Percentiles rank a stretch among this genome's conserved stretches.
Evolutionary conservation across 2,329 filamentous ascomycete genomes (phyloP).

Genomic region (Cladosporium sp.): DNA sequence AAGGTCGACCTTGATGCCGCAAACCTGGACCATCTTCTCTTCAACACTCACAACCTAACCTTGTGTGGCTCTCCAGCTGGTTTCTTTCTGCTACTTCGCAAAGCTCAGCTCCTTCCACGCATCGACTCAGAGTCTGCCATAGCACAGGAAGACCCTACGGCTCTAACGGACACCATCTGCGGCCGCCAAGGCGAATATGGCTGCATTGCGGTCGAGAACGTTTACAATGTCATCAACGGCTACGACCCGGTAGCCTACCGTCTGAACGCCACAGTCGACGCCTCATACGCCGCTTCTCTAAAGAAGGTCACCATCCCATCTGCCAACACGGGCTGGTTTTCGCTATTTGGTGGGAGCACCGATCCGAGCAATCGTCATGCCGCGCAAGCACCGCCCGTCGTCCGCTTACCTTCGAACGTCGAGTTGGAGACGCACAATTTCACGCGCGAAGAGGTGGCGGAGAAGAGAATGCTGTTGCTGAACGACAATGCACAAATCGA

Average conservation of each 20-base stretch:
- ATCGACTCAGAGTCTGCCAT: conserved; percentile 75
- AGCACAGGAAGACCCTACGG: conserved; percentile 62
- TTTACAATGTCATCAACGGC: conserved; percentile 87
- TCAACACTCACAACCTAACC: conserved; percentile 88
- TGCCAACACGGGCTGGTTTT: conserved; percentile 57
- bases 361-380: conserved; percentile 36
- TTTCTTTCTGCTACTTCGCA: conserved; percentile 89
- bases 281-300: conserved; percentile 72
- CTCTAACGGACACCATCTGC: conserved; percentile 59
- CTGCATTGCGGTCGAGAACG: conserved; percentile 89
- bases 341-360: conserved; percentile 40
- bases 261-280: conserved; percentile 87
- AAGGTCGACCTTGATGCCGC: conserved; percentile 28
- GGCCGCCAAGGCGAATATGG: conserved; percentile 81
- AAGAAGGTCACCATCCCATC: conserved; percentile 79
- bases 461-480: conserved; percentile 80
- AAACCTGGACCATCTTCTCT: conserved; percentile 69
- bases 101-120: conserved; percentile 70
- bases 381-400: conserved; percentile 34
- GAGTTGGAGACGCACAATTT: conserved; percentile 97
- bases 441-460: conserved; percentile 84
- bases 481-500: conserved; percentile 98
- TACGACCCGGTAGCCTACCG: conserved; percentile 85
- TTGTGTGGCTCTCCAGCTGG: conserved; percentile 86
- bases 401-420: conserved; percentile 56